Conservation (phyloP, 495 filamentous ascomycete species). For the Penicillium turbatum region DNA sequence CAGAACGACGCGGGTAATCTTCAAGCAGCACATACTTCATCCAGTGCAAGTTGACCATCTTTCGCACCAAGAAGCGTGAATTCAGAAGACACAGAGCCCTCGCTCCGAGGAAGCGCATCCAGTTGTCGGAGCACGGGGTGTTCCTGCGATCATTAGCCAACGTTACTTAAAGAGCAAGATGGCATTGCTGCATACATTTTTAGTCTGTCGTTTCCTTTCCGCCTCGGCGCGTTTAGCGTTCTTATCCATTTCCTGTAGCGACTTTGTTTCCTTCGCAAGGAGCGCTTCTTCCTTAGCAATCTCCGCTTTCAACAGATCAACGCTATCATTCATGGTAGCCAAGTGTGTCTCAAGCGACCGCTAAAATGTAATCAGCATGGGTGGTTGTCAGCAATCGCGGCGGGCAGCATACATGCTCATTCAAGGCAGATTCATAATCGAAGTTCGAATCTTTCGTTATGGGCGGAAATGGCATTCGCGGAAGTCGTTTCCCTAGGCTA, state of each 20-base stretch:
- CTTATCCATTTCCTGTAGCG: slow-evolving; percentile 49
- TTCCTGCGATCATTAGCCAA: slow-evolving; percentile 26
- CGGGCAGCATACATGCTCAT: slow-evolving; percentile 47
- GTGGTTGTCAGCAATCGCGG: not conserved
- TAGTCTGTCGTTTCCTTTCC: slow-evolving; percentile 42
- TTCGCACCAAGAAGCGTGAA: slow-evolving; percentile 28
- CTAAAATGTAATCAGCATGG: slow-evolving; percentile 27
- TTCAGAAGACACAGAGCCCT: slow-evolving; percentile 18
- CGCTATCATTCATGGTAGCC: slow-evolving; percentile 50
- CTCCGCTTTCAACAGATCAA: slow-evolving; percentile 50
- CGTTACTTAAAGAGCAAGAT: not conserved
- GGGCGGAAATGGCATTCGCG: slow-evolving; percentile 58
- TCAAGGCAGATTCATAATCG: slow-evolving; percentile 55
- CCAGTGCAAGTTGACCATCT: slow-evolving; percentile 22
- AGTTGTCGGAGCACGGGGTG: slow-evolving; percentile 41
- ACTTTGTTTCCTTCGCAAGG: slow-evolving; percentile 47
- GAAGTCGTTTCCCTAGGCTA: slow-evolving; percentile 47
- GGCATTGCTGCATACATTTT: slow-evolving; percentile 34
- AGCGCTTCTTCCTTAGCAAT: slow-evolving; percentile 50
- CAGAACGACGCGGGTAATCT: not conserved
- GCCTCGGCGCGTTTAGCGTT: slow-evolving; percentile 48
- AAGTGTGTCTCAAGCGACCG: slow-evolving; percentile 48
- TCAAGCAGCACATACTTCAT: slow-evolving; percentile 26
- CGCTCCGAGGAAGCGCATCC: slow-evolving; percentile 17
- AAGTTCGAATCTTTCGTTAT: slow-evolving; percentile 54